Base-by-base conservation (phyloP, 805 yeast genomes). In the Yarrowia yakushimensis region DNA sequence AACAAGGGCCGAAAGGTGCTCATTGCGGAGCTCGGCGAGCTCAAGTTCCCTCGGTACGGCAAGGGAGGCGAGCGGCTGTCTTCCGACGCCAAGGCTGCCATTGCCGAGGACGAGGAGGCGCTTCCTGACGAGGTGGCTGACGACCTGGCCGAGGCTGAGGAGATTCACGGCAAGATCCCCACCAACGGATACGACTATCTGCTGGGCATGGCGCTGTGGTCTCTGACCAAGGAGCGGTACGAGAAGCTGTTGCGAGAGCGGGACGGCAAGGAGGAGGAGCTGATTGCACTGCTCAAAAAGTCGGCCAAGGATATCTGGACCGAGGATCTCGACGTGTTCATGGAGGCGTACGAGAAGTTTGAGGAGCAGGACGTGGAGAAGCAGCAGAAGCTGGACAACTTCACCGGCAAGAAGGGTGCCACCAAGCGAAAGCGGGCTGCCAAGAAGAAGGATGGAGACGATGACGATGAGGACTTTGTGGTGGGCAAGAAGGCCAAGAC, bases 151-250 rank as follows among this genome's bases (percentile, higher is more conserved):
- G 66, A 59, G 25, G 67, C 65, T n/a, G 67, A 60, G 34, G 66
- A 50, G 28, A 41, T 55, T 11, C 61, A 55, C 23, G 61, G 70
- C 43, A 81, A 78, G 55, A 86, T 84, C 23, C 75, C 82, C 15
- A 79, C 80, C 59, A 82, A 90, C 10, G 79, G 86, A 7, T 93
- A 84, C 73, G 98, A 94, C 70, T 94, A 94, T 69, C 79, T 94
- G 66, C 79, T 94, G 60, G 96, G 94, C 61, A 88, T 94, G 97
- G 83, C 91, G 34, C 85, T 94, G 66, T 90, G 97, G 94, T 87
- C 97, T 37, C 82, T 94, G 71, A 93, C 99, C 0, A 81, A 80
- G 64, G 99, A 94, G 75, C 82, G 94, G 68, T 94, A 92, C 71
- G 92, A 90, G 69, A 85, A 82, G 67, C 77, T 94, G 67, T 77